These are phyloP conservation scores for Zizania palustris DNA, from an alignment of 202 grass and related monocot species.

Conservation along the genomic window DNA sequence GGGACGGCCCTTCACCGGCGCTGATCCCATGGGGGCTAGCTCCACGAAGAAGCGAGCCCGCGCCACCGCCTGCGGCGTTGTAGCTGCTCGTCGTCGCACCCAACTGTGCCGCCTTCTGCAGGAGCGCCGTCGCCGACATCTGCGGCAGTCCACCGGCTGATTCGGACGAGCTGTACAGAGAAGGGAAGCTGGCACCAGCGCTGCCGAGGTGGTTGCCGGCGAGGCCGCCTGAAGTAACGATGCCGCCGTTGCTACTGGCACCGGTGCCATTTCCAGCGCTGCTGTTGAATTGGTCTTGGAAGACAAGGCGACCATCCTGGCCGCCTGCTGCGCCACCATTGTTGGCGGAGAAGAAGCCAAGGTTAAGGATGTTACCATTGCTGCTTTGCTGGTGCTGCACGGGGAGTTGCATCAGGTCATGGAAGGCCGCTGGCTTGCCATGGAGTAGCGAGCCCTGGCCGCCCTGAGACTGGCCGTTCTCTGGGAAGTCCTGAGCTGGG, in stretches of 20 bases:
- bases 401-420: conserved; percentile 71
- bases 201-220: conserved; percentile 35
- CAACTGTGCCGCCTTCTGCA: conserved; percentile 90
- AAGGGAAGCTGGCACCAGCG: conserved; percentile 27
- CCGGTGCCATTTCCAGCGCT: conserved; percentile 12
- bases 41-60: conserved; percentile 55
- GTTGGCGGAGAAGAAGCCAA: conserved; percentile 71
- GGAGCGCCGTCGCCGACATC: conserved; percentile 89
- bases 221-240: conserved; percentile 31
- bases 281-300: conserved; percentile 59
- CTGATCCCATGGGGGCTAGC: neutral
- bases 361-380: conserved; percentile 68
- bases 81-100: conserved; percentile 68
- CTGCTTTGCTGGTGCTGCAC: conserved; percentile 53
- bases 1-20: conserved; percentile 37
- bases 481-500: conserved; percentile 46
- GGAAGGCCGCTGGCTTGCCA: conserved; percentile 63
- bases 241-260: conserved; percentile 10
- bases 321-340: neutral
- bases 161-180: conserved; percentile 42
- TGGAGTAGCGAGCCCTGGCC: conserved; percentile 59
- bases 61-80: conserved; percentile 14
- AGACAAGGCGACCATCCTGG: conserved; percentile 52
- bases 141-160: conserved; percentile 39
- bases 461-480: conserved; percentile 49